These are phyloP conservation scores for Apiotrichum akiyoshidainum DNA, from an alignment of 1,284 basidiomycete genomes.

Conservation along the genomic window DNA sequence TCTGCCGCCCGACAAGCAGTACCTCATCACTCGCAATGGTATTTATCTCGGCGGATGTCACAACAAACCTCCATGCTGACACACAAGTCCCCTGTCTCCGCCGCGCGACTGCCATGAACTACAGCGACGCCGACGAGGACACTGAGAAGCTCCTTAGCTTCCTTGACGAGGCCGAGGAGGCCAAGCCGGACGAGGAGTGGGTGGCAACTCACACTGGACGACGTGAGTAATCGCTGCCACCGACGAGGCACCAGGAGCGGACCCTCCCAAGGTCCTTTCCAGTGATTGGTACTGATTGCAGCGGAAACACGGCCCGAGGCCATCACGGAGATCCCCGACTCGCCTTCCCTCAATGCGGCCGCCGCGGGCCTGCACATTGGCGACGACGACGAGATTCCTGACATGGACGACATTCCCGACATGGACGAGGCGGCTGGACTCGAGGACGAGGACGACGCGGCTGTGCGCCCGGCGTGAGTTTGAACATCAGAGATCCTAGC, in stretches of 20 bases:
- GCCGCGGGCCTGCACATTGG: constrained; percentile 50
- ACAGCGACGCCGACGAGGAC: constrained; percentile 91
- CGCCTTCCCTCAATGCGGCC: constrained; percentile 40
- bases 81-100: constrained; percentile 77
- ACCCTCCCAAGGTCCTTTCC: not conserved
- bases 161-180: constrained; percentile 51
- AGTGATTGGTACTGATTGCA: not conserved
- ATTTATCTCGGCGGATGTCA: constrained; percentile 17
- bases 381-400: constrained; percentile 60
- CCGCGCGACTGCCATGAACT: constrained; percentile 83
- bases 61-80: not conserved
- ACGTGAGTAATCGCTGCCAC: constrained; percentile 39
- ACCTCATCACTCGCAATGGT: constrained; percentile 82
- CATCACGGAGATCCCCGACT: constrained; percentile 47
- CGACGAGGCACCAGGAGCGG: not conserved
- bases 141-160: constrained; percentile 74
- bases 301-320: constrained; percentile 25
- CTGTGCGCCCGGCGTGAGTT: constrained; percentile 33
- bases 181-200: constrained; percentile 51
- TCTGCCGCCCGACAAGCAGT: constrained; percentile 91
- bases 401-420: constrained; percentile 88
- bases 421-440: constrained; percentile 75
- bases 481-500: not conserved
- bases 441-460: constrained; percentile 65
- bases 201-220: constrained; percentile 53